Conservation (phyloP, 176 grass and related monocot species). For the Oropetium thomaeum region DNA sequence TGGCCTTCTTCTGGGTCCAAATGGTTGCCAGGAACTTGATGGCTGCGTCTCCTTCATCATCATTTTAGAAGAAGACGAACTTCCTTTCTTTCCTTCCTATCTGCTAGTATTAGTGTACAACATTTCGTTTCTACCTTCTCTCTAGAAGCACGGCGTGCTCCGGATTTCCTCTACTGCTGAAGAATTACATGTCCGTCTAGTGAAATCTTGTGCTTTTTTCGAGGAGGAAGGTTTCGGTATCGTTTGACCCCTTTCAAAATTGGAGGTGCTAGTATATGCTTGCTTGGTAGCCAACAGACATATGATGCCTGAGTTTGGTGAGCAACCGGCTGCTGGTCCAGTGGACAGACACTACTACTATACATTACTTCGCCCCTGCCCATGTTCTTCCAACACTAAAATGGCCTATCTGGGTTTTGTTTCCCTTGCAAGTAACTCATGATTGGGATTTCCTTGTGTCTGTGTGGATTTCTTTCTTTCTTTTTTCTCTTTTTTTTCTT, state of each 20-base stretch:
- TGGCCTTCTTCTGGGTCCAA: constrained; percentile 50
- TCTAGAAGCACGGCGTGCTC: constrained; percentile 6
- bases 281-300: constrained; percentile 35
- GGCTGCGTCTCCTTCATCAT: background rate
- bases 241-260: constrained; percentile 9
- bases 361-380: constrained; percentile 11
- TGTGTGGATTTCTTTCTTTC: constrained; percentile 9
- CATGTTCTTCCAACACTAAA: background rate
- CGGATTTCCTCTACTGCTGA: background rate
- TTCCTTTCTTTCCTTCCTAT: too few species aligned
- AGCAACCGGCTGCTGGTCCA: constrained; percentile 30
- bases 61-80: constrained; percentile 16
- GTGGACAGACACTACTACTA: too few species aligned
- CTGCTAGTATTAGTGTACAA: background rate
- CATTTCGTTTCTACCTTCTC: background rate
- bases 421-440: constrained; percentile 43
- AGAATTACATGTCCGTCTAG: background rate
- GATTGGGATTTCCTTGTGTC: background rate
- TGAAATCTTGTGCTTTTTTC: background rate
- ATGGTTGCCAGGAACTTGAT: constrained; percentile 41
- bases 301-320: constrained; percentile 39
- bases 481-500: too few species aligned
- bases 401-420: constrained; percentile 26
- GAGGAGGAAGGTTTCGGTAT: background rate
- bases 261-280: background rate